phyloP scores from a whole-genome alignment of 805 yeast species.

The Suhomyces xylopsoci region DNA sequence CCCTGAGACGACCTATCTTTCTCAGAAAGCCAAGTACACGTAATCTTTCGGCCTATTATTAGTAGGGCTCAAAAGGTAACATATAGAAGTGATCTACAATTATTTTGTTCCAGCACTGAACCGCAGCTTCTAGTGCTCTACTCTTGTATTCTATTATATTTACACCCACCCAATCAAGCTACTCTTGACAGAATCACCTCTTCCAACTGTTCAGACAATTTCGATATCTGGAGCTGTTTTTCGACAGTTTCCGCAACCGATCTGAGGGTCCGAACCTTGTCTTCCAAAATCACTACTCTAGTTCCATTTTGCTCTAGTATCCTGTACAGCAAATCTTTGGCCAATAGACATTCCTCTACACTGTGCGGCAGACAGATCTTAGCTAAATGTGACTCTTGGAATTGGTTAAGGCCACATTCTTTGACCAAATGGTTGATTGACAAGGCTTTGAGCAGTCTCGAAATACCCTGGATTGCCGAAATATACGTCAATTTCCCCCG shows the following conservation, averaged over 20 bases:
- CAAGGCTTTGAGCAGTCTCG: slow-evolving; percentile 11
- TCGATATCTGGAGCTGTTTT: slow-evolving; percentile 1
- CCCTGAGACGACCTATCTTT: no score
- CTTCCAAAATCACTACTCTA: neutral
- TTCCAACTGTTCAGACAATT: neutral
- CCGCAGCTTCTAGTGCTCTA: neutral
- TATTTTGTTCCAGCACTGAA: neutral
- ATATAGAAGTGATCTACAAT: neutral
- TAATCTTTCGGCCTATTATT: no score
- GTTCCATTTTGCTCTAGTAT: neutral
- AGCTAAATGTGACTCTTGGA: slow-evolving; percentile 9
- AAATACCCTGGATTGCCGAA: slow-evolving; percentile 12
- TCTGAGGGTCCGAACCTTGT: neutral
- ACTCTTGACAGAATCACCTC: neutral
- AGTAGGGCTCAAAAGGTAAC: no score
- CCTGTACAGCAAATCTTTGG: slow-evolving; percentile 1
- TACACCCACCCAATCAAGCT: neutral
- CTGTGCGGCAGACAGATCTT: slow-evolving; percentile 1
- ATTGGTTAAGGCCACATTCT: slow-evolving; percentile 15
- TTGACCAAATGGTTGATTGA: slow-evolving; percentile 14
- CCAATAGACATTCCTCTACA: slow-evolving; percentile 2
- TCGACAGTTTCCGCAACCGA: neutral
- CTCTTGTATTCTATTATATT: neutral
- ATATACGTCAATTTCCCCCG: slow-evolving; percentile 18
- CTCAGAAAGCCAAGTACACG: no score